These are phyloP conservation scores for Favolaschia claudopus DNA, from an alignment of 768 basidiomycete species.

Conservation along the genomic window DNA sequence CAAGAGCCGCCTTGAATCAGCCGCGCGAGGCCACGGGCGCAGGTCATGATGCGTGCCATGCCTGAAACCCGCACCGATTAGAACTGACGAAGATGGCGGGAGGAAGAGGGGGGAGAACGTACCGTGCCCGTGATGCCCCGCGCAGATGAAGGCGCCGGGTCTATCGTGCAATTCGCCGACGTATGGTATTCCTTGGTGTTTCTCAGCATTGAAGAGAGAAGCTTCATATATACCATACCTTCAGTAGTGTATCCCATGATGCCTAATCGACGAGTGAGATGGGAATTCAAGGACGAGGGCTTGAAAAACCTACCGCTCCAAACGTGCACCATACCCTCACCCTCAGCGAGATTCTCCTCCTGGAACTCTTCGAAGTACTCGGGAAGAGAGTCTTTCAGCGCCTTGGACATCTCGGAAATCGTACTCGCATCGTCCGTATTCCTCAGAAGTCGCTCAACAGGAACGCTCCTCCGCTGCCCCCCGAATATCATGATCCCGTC, in stretches of 20 bases:
- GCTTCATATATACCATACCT: background rate
- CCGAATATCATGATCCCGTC: slow-evolving; percentile 35
- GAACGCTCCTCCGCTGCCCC: slow-evolving; percentile 24
- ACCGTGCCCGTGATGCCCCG: slow-evolving; percentile 40
- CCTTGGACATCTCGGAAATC: slow-evolving; percentile 30
- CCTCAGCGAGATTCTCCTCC: slow-evolving; percentile 26
- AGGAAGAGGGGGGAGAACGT: background rate
- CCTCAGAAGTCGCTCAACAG: slow-evolving; percentile 23
- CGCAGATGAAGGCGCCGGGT: slow-evolving; percentile 36
- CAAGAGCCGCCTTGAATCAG: slow-evolving; percentile 35
- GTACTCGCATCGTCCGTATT: slow-evolving; percentile 30
- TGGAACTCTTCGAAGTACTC: slow-evolving; percentile 37
- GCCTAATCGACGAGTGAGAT: slow-evolving; percentile 16
- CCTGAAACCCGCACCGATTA: background rate
- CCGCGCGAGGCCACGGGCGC: slow-evolving; percentile 33
- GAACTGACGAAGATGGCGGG: background rate
- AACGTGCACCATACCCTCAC: slow-evolving; percentile 29
- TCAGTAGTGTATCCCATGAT: slow-evolving; percentile 34
- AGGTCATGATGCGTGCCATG: slow-evolving; percentile 31
- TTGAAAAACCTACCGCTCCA: slow-evolving; percentile 19
- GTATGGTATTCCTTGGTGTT: slow-evolving; percentile 29
- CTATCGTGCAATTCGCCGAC: slow-evolving; percentile 38
- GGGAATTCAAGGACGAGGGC: background rate
- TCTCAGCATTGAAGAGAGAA: background rate
- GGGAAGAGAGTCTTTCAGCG: slow-evolving; percentile 29